Conservation (phyloP, 2,329 filamentous ascomycete genomes). For the Aspergillus caelatus region DNA sequence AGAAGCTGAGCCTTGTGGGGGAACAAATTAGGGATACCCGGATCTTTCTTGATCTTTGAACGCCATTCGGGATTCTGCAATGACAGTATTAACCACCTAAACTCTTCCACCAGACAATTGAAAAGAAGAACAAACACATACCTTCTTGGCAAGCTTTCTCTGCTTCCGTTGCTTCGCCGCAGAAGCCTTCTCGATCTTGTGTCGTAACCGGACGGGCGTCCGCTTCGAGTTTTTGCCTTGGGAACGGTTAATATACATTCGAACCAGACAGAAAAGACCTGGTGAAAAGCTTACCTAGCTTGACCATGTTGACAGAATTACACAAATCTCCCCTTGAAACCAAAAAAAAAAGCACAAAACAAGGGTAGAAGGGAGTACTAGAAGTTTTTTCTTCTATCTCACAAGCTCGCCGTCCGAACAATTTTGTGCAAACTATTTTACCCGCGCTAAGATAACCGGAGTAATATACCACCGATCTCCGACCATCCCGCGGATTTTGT, state of each 20-base stretch:
- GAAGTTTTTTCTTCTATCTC: conserved; percentile 15
- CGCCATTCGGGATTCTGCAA: conserved; percentile 87
- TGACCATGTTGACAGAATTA: conserved; percentile 41
- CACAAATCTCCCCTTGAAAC: conserved; percentile 7
- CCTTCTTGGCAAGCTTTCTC: conserved; percentile 85
- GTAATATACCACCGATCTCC: conserved; percentile 38
- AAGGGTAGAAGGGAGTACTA: conserved; percentile 18
- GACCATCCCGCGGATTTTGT: conserved; percentile 12
- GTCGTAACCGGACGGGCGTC: conserved; percentile 80
- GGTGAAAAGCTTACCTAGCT: conserved; percentile 34
- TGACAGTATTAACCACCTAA: conserved; percentile 13
- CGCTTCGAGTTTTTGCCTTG: conserved; percentile 95
- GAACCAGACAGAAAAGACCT: background rate
- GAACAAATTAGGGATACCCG: conserved; percentile 95
- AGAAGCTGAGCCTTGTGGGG: conserved; percentile 96
- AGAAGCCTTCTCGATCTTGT: conserved; percentile 95
- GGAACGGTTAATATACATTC: background rate
- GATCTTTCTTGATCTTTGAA: conserved; percentile 94
- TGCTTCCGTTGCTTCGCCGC: conserved; percentile 87
- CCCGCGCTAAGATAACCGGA: conserved; percentile 40
- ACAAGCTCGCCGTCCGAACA: conserved; percentile 23
- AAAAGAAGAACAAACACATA: conserved; percentile 28
- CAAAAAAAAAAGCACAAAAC: conserved; percentile 18
- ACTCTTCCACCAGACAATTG: background rate
- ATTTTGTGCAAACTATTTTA: conserved; percentile 35